Percentiles rank a stretch among this genome's conserved stretches.
phyloP scores from a whole-genome alignment of 2,329 filamentous ascomycete genomes.

The Aspergillus fijiensis region DNA sequence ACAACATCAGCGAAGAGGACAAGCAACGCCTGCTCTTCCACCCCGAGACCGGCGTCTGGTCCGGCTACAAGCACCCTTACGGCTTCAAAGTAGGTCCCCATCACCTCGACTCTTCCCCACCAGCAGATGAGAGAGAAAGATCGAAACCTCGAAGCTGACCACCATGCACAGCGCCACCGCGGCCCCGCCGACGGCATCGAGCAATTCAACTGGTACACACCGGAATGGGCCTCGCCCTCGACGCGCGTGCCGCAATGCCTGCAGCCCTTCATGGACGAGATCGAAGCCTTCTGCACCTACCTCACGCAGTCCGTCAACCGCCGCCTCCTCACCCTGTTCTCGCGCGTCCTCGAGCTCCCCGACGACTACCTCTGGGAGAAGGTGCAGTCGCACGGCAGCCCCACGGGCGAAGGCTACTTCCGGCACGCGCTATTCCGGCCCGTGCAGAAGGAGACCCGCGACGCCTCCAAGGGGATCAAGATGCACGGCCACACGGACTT shows the following conservation, averaged over 20 bases:
- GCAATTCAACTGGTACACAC: conserved; percentile 56
- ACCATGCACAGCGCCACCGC: conserved; percentile 40
- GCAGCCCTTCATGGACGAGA: conserved; percentile 53
- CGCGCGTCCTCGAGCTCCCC: conserved; percentile 46
- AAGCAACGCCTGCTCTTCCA: conserved; percentile 50
- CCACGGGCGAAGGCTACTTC: conserved; percentile 49
- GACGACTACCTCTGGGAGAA: conserved; percentile 48
- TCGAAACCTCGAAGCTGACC: not conserved
- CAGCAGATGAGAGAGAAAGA: too few relatives aligned
- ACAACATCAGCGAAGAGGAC: conserved; percentile 52
- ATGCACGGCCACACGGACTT: conserved; percentile 53
- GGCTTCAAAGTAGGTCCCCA: conserved; percentile 42
- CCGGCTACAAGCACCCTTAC: conserved; percentile 53
- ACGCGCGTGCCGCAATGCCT: conserved; percentile 47
- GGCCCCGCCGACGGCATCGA: conserved; percentile 52
- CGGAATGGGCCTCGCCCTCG: conserved; percentile 44
- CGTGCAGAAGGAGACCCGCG: conserved; percentile 35
- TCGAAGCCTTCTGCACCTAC: conserved; percentile 49
- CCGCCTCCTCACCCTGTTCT: conserved; percentile 43
- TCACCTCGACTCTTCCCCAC: too few relatives aligned
- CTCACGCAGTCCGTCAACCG: conserved; percentile 51
- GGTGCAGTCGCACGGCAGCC: conserved; percentile 46
- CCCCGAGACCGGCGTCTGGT: conserved; percentile 51
- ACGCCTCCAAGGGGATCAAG: conserved; percentile 38
- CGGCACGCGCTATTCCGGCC: conserved; percentile 48